Base-by-base conservation (phyloP, 805 yeast genomes). In the Metschnikowia vanudenii region DNA sequence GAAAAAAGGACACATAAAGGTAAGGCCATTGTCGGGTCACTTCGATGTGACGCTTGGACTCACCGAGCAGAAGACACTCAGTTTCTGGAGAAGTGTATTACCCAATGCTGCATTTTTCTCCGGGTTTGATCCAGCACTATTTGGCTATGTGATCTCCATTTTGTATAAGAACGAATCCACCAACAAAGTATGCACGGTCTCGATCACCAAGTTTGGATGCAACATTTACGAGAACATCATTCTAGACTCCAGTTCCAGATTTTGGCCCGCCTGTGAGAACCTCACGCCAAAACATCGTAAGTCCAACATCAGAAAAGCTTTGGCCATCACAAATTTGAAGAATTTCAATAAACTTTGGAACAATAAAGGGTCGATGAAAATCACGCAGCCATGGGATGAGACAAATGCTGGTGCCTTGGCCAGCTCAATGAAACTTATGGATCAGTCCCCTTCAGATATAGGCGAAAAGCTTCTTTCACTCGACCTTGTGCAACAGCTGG, bases 341-440 rank as follows among this genome's bases (percentile, higher is more conserved):
- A 80, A 88, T 19, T 89, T 75, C 59, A 81, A 88, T 2, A 69
- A 76, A 22, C 60, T 88, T 53, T 73, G 75, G 61, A 57, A 69
- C 54, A 58, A 64, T 41, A 57, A 61, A 4, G 68, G 66, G 8
- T 46, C 49, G 7, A 52, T 59, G 17, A 65, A 51, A 74, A 76
- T 61, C 74, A 82, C 79, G 7, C 55, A 40, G 35, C 49, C 47
- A 10, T 71, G 74, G 74, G 97, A 92, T 64, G 96, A 88, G 55
- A 85, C 92, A 0, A 75, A 78, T 44, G 96, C 97, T 1, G 98
- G 97, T 0, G 76, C 77, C 9, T 60, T 88, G 22, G 96, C 97
- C 0, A 79, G 85, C 28, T 52, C 68, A 12, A 84, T 91, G 84
- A 57, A 57, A 3, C 67, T 84, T 2, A 66, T 88, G 3, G 71